Base-by-base conservation (phyloP, 1,284 basidiomycete genomes). In the Neonothopanus nambi region DNA sequence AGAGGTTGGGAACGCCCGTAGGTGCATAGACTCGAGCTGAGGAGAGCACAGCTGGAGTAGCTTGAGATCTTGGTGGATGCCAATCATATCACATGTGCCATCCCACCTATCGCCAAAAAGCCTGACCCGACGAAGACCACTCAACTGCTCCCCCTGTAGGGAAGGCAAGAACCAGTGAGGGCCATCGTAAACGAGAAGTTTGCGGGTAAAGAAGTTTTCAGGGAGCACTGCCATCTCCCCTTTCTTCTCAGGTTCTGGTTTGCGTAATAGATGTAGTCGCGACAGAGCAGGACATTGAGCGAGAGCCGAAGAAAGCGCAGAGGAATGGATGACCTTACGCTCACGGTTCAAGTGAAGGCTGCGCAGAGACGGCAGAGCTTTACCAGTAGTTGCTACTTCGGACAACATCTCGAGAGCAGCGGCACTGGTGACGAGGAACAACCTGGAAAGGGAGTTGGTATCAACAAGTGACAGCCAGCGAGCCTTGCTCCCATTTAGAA, bases 61-160 rank as follows among this genome's bases (percentile, higher is more conserved):
- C 12, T 35, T 30, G 20, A 59, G 33, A 24, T 59, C 51, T 11
- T 55, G 33, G 15, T 35, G 48, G 26, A 59, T 57, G 35, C 48
- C 55, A 35, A 59, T 37, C 30, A 54, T 40, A 41, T 59, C 58
- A 30, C 58, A 59, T 5, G 56, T 59, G 8, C 46, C 47, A 33
- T 51, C 52, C 56, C 56, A 59, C 23, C 58, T 45, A 41, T 52
- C 42, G 17, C 58, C 58, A 26, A 54, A 57, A 5, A 59, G 52
- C 33, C 47, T 48, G 23, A 57, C 56, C 30, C 58, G 58, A 21
- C 54, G 58, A 24, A 59, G 39, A 15, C 40, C 45, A 24, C 35
- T 48, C 24, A 26, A 41, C 52, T 57, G 55, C 20, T 52, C 44
- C 43, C 45, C 47, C 9, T 57, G 42, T 8, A 56, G 38, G 6